Conservation (phyloP, 2,329 filamentous ascomycete species). For the Cadophora sp. region DNA sequence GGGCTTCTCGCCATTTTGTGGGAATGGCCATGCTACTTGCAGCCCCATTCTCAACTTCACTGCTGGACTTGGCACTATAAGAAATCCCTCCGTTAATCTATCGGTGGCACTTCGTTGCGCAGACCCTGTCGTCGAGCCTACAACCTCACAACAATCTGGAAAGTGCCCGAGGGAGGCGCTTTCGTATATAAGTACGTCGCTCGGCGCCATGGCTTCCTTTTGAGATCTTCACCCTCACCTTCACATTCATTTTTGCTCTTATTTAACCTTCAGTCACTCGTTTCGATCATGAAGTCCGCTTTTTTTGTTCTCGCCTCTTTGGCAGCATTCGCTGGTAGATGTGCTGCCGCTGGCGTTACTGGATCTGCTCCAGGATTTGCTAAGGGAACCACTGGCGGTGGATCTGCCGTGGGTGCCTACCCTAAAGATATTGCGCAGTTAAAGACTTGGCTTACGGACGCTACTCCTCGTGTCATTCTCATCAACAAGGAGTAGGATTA, state of each 20-base stretch:
- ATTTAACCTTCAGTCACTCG: slow-evolving; percentile 17
- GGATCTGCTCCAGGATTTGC: slow-evolving; percentile 36
- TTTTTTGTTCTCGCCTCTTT: slow-evolving; percentile 15
- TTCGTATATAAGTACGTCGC: slow-evolving; percentile 9
- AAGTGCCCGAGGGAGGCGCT: background rate
- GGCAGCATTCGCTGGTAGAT: slow-evolving; percentile 19
- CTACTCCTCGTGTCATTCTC: slow-evolving; percentile 61
- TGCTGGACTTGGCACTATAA: slow-evolving; percentile 14
- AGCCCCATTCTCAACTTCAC: background rate
- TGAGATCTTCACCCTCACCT: slow-evolving; percentile 9
- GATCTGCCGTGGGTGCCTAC: slow-evolving; percentile 58
- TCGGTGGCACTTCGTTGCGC: background rate
- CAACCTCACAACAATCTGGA: background rate
- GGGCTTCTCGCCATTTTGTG: background rate
- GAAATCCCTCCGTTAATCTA: slow-evolving; percentile 10
- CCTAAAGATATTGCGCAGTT: slow-evolving; percentile 62
- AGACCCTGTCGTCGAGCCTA: background rate
- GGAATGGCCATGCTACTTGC: background rate
- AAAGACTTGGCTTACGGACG: slow-evolving; percentile 63
- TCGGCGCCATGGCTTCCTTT: background rate
- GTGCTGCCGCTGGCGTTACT: slow-evolving; percentile 20
- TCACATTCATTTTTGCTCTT: slow-evolving; percentile 12
- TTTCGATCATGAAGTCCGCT: slow-evolving; percentile 20
- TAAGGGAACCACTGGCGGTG: slow-evolving; percentile 64
- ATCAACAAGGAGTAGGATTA: slow-evolving; percentile 54